phyloP scores from a whole-genome alignment of 495 filamentous ascomycete genomes.

The Podospora pseudocomata region DNA sequence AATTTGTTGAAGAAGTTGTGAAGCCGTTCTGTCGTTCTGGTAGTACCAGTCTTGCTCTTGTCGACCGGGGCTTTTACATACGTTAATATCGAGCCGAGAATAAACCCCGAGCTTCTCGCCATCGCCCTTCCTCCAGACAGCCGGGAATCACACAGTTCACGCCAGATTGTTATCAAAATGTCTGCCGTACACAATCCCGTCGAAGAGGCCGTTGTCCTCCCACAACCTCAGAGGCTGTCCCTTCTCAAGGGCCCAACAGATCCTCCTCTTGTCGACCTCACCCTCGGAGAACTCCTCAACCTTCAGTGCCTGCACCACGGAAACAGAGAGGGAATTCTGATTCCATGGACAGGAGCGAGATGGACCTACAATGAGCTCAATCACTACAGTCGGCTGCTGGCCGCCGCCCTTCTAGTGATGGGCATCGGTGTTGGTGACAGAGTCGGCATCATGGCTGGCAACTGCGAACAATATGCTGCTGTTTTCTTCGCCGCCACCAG shows the following conservation, averaged over 20 bases:
- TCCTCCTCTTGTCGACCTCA: constrained; percentile 57
- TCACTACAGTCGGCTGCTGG: constrained; percentile 55
- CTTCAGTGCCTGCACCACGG: constrained; percentile 60
- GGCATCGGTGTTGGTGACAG: constrained; percentile 62
- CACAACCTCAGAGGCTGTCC: constrained; percentile 41
- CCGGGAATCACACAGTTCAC: too few species aligned
- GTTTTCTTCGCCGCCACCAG: constrained; percentile 65
- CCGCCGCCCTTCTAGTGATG: constrained; percentile 54
- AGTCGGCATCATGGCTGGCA: constrained; percentile 67
- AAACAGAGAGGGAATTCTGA: constrained; percentile 57
- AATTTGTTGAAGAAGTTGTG: neutral
- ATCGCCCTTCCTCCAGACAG: too few species aligned
- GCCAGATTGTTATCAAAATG: constrained; percentile 8
- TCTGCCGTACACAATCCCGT: constrained; percentile 17
- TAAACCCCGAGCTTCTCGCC: neutral
- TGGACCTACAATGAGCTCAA: constrained; percentile 65
- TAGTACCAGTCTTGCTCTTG: neutral
- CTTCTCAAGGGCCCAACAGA: constrained; percentile 58
- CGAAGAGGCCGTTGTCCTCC: constrained; percentile 25
- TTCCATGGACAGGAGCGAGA: constrained; percentile 62
- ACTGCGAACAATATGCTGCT: constrained; percentile 66
- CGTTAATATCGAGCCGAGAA: neutral
- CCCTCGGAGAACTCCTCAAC: constrained; percentile 58
- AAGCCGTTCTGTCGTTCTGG: neutral
- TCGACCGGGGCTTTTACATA: neutral